Conservation (phyloP, 371 early-diverging fungal species). For the Mortierella sp. region DNA sequence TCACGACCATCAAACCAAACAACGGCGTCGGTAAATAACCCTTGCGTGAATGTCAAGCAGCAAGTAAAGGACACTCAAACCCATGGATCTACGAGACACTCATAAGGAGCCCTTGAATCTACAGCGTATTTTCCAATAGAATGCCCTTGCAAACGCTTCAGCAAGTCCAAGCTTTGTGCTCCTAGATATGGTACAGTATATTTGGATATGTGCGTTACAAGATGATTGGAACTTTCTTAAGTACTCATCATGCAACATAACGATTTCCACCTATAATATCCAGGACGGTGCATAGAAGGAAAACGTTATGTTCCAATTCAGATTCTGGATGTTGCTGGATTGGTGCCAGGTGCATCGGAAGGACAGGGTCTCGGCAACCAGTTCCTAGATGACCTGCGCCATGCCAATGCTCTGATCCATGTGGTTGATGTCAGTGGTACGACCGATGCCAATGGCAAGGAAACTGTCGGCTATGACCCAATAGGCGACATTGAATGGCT, state of each 20-base stretch:
- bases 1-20: constrained; percentile 87
- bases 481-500: constrained; percentile 87
- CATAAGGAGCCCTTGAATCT: neutral
- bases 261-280: neutral
- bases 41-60: neutral
- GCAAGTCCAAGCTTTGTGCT: constrained; percentile 65
- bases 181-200: constrained; percentile 84
- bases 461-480: constrained; percentile 83
- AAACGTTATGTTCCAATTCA: constrained; percentile 77
- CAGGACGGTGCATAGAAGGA: constrained; percentile 74
- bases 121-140: constrained; percentile 75
- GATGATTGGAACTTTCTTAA: too few species aligned
- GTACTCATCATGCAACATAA: neutral
- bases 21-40: constrained; percentile 62
- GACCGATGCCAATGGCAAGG: constrained; percentile 81
- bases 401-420: constrained; percentile 81
- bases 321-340: constrained; percentile 83
- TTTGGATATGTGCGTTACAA: too few species aligned
- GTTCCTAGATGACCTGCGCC: constrained; percentile 83
- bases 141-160: constrained; percentile 76
- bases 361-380: constrained; percentile 83
- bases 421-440: constrained; percentile 88
- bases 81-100: too few species aligned
- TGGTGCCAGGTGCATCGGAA: constrained; percentile 84
- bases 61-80: too few species aligned